phyloP scores from a whole-genome alignment of 306 rosid species.

The Quercus parvula region DNA sequence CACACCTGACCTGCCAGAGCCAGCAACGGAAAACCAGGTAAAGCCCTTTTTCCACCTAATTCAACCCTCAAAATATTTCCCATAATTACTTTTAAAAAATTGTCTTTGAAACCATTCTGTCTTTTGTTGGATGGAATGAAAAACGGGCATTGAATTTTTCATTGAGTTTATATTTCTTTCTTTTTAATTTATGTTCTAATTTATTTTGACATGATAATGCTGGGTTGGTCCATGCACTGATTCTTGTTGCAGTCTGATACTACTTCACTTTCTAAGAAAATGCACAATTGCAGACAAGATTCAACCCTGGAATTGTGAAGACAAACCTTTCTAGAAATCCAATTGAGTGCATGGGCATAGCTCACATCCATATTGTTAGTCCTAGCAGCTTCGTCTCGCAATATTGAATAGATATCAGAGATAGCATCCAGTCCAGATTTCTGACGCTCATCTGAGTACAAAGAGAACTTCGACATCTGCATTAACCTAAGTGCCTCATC shows the following conservation, averaged over 20 bases:
- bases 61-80: not conserved
- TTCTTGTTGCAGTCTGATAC: not conserved
- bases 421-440: constrained; percentile 92
- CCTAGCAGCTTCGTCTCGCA: constrained; percentile 92
- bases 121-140: not conserved
- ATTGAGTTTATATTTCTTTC: no score
- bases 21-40: not conserved
- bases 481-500: constrained; percentile 94
- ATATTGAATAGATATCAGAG: constrained; percentile 89
- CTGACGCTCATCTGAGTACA: constrained; percentile 94
- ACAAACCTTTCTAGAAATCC: constrained; percentile 96
- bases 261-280: not conserved
- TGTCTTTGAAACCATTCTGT: not conserved
- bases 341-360: constrained; percentile 86
- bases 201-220: not conserved
- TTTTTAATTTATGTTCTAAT: not conserved
- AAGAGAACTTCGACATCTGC: constrained; percentile 98
- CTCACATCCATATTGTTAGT: constrained; percentile 66
- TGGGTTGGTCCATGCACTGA: not conserved
- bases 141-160: not conserved
- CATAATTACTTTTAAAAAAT: not conserved
- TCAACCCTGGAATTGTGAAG: constrained; percentile 5
- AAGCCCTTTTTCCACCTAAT: not conserved
- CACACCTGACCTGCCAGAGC: not conserved
- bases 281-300: constrained; percentile 2